Evolutionary conservation across 345 rosid species (phyloP), one percentile per base, ranked within the genome.

Genomic region (Corchorus capsularis): DNA sequence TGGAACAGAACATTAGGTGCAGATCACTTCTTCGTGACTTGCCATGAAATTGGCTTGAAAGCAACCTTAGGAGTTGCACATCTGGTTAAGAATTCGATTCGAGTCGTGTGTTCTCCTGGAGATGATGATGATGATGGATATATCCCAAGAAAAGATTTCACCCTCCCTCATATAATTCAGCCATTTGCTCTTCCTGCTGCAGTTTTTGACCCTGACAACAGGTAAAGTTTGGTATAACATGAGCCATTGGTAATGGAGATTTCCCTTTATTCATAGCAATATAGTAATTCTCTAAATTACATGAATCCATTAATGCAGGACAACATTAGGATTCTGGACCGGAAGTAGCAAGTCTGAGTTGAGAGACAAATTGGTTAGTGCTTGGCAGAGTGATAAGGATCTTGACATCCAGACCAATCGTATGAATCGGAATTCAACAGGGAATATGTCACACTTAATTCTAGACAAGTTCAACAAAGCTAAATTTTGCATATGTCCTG

Each of bases 1-100:
- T 94, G 97, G 98, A 94, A 94, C 71, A 86, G 94, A 77, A 94
- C 93, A 0, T 79, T 94, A n/a, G 98, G 98, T 49, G 94, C 93
- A 8, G 98, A 94, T 91, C 97, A 94, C 77, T 94, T 94, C 79
- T 94, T 94, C 68, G 94, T 92, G 17, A 94, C 97, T 10, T 94
- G 98, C 79, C 97, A 94, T 63, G 96, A 92, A 61, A 94, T 92
- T 49, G 97, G 97, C 56, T 93, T 90, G 53, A 91, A 93, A 80
- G 97, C 97, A 10, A 89, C 93, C 9, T 92, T 89, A 17, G 97
- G 91, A 22, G 84, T 89, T 73, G 84, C 93, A 0, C 74, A 86
- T 63, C 86, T 94, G 32, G 82, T 94, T 57, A 94, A 94, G 87
- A 94, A 94, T 80, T 86, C 97, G 0, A 90, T 94, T 81, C 86